Percentiles rank a stretch among this genome's conserved stretches.
Evolutionary conservation across 169 alveolate genomes (phyloP).

Genomic region (Cryptosporidium viatorum): DNA sequence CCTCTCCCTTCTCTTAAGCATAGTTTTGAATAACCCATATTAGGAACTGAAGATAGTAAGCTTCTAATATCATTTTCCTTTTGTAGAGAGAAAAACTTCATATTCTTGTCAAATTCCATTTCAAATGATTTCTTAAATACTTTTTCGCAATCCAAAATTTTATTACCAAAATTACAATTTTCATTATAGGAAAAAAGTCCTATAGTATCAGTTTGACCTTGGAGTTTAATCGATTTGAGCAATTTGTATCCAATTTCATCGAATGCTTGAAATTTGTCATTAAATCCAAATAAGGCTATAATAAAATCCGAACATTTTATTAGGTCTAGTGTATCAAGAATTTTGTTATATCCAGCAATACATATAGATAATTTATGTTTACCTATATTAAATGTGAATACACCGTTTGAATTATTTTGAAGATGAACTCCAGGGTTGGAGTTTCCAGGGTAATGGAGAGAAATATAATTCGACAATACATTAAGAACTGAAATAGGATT

Average conservation of each 20-base stretch:
- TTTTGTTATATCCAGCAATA: conserved; percentile 34
- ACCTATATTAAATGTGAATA: conserved; percentile 22
- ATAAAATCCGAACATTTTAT: conserved; percentile 52
- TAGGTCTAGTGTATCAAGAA: conserved; percentile 30
- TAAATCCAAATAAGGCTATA: conserved; percentile 40
- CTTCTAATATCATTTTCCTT: conserved; percentile 41
- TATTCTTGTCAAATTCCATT: conserved; percentile 81
- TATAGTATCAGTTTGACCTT: conserved; percentile 82
- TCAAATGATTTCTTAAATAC: conserved; percentile 82
- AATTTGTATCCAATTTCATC: conserved; percentile 85
- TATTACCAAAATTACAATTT: conserved; percentile 54
- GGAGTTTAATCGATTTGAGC: conserved; percentile 80
- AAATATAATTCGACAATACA: conserved; percentile 29
- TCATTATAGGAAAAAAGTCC: conserved; percentile 76
- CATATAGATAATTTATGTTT: conserved; percentile 22
- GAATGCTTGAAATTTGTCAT: conserved; percentile 80
- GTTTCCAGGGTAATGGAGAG: conserved; percentile 4
- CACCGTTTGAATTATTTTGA: neutral
- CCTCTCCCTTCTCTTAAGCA: conserved; percentile 75
- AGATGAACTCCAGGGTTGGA: neutral
- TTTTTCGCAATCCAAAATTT: conserved; percentile 81
- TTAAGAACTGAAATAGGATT: conserved; percentile 6
- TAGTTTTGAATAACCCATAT: conserved; percentile 58
- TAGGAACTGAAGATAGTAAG: conserved; percentile 17
- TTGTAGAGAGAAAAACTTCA: conserved; percentile 76